These are phyloP conservation scores for Protomyces inundatus DNA, from an alignment of 1,139 yeast species.

Conservation along the genomic window DNA sequence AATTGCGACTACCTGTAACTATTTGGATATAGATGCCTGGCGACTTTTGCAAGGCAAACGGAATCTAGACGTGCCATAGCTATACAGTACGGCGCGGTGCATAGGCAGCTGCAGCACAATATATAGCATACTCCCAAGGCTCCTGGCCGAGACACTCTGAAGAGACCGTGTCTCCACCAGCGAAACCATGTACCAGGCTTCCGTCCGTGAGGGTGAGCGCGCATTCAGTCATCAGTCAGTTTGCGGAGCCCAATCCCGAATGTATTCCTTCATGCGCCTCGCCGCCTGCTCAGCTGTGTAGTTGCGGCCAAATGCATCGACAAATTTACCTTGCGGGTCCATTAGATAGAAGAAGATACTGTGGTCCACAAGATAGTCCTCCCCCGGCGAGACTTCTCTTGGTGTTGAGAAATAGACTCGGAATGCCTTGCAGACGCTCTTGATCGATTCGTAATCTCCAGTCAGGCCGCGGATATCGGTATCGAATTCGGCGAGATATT, in stretches of 20 bases:
- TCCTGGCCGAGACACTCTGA: too few species aligned
- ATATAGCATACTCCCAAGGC: too few species aligned
- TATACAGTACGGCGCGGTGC: too few species aligned
- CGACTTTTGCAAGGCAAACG: too few species aligned
- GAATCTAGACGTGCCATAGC: too few species aligned
- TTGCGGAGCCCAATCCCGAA: conserved; percentile 56
- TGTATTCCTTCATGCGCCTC: conserved; percentile 69
- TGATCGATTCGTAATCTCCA: conserved; percentile 79
- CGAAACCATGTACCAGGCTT: too few species aligned
- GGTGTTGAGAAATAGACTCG: conserved; percentile 96
- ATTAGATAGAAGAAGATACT: conserved; percentile 90
- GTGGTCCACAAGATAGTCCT: conserved; percentile 93
- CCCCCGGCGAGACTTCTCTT: conserved; percentile 78
- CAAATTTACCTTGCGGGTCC: conserved; percentile 94
- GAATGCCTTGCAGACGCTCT: conserved; percentile 75
- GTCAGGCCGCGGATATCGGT: conserved; percentile 84
- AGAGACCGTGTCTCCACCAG: too few species aligned
- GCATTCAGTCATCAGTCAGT: neutral
- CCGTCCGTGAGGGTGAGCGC: neutral
- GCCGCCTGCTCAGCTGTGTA: conserved; percentile 74
- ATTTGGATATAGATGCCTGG: too few species aligned
- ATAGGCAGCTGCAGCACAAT: too few species aligned
- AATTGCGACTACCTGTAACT: too few species aligned
- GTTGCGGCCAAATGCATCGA: conserved; percentile 90
- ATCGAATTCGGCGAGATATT: conserved; percentile 60